phyloP scores from a whole-genome alignment of 2,329 filamentous ascomycete genomes.

The Zasmidium angulare region DNA sequence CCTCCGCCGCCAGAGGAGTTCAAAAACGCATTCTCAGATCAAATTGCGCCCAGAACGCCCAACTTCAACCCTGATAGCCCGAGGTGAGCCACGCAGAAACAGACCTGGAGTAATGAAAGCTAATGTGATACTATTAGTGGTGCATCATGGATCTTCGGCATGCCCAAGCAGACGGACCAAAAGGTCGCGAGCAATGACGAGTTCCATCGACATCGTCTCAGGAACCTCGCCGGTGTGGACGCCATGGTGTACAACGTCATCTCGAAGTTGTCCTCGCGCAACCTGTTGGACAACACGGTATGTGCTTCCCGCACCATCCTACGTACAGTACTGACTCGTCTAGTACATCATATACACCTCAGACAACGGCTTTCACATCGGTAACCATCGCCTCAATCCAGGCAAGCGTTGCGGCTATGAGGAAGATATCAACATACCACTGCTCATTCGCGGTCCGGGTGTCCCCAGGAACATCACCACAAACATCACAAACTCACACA shows the following conservation, averaged over 20 bases:
- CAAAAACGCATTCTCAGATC: constrained; percentile 54
- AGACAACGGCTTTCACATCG: constrained; percentile 59
- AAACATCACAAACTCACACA: constrained; percentile 59
- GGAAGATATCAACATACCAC: constrained; percentile 60
- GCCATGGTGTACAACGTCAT: constrained; percentile 54
- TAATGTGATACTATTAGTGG: constrained; percentile 33
- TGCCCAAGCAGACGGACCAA: constrained; percentile 43
- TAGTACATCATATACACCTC: no score
- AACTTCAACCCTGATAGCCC: constrained; percentile 41
- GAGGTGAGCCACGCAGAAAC: background rate
- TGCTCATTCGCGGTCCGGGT: constrained; percentile 61
- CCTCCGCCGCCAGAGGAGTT: constrained; percentile 56
- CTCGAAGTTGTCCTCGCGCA: constrained; percentile 40
- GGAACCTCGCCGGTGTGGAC: constrained; percentile 56
- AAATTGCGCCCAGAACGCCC: constrained; percentile 55
- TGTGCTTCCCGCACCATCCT: no score
- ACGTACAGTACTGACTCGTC: no score
- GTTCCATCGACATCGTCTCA: constrained; percentile 54
- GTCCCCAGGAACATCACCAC: constrained; percentile 45
- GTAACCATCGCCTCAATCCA: constrained; percentile 58
- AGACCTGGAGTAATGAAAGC: background rate
- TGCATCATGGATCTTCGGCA: constrained; percentile 49
- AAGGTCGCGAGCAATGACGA: constrained; percentile 51
- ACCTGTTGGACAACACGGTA: constrained; percentile 47
- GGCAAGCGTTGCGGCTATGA: constrained; percentile 61